Conservation (phyloP, 495 filamentous ascomycete species). For the Copromyces sp. region DNA sequence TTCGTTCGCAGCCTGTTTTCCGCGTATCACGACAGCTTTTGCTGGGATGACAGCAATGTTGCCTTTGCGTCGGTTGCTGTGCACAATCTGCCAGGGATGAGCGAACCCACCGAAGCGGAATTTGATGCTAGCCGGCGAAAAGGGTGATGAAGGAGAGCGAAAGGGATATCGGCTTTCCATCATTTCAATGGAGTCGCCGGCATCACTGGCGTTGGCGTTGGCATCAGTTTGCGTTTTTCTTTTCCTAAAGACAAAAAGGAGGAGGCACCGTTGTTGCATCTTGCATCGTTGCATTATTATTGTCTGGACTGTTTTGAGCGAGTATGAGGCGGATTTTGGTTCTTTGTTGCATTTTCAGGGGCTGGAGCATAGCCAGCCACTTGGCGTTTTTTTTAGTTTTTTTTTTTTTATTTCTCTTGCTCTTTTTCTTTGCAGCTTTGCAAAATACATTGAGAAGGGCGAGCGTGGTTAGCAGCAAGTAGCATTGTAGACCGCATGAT, state of each 20-base stretch:
- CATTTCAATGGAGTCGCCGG: not conserved
- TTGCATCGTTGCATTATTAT: not conserved
- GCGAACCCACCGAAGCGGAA: not conserved
- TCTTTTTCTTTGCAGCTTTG: not conserved
- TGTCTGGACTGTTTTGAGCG: not conserved
- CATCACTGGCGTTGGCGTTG: not conserved
- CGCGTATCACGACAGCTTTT: not conserved
- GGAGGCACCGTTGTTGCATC: not conserved
- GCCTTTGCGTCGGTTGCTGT: not conserved
- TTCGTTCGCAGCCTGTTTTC: not conserved
- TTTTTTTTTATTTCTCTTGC: not conserved
- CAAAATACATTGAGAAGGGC: not conserved
- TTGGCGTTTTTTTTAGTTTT: not conserved
- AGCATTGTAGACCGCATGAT: not conserved
- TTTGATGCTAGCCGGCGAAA: not conserved
- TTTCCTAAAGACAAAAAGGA: not conserved
- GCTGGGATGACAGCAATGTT: not conserved
- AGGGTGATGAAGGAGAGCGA: not conserved
- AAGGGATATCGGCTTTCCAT: not conserved
- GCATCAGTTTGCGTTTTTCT: not conserved
- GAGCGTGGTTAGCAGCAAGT: not conserved
- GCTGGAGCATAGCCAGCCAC: not conserved
- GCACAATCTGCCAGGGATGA: not conserved
- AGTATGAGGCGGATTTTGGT: not conserved
- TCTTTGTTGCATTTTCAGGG: not conserved